A percentile compares a stretch with the other conserved stretches of the same genome.
phyloP scores from a whole-genome alignment of 192 early-diverging fungal species.

The Coemansia nantahalensis region DNA sequence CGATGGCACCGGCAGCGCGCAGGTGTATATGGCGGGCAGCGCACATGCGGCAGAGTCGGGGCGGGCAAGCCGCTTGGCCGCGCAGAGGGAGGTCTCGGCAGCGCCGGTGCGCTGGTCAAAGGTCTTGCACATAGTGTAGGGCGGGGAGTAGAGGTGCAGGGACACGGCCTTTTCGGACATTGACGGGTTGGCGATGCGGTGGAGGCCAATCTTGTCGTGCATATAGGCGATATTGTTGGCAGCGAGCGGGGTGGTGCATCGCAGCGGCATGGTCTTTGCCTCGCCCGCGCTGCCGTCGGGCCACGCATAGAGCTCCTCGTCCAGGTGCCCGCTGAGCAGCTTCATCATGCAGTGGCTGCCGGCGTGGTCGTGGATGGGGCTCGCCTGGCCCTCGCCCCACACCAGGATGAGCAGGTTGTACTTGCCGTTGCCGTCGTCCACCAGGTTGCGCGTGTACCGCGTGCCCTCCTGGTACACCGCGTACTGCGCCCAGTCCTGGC shows the following conservation, averaged over 20 bases:
- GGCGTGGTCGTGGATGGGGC: conserved; percentile 90
- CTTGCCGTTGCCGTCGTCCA: conserved; percentile 88
- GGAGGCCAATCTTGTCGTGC: conserved; percentile 87
- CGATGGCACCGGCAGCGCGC: neutral
- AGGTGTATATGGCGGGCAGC: conserved; percentile 1
- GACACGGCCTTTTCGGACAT: conserved; percentile 62
- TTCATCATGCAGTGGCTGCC: conserved; percentile 92
- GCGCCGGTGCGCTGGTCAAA: conserved; percentile 75
- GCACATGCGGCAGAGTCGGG: neutral
- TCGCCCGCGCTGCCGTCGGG: conserved; percentile 28
- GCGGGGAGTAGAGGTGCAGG: conserved; percentile 89
- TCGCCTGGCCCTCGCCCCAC: conserved; percentile 72
- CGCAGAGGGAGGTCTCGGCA: conserved; percentile 17
- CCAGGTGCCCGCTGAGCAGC: conserved; percentile 75
- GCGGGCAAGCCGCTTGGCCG: conserved; percentile 20
- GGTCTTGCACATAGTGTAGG: conserved; percentile 77
- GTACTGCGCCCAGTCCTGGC: conserved; percentile 73
- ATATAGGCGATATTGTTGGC: conserved; percentile 81
- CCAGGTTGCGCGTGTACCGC: conserved; percentile 82
- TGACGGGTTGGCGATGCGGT: conserved; percentile 73
- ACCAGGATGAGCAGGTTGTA: conserved; percentile 91
- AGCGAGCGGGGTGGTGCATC: conserved; percentile 47
- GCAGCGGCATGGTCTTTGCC: conserved; percentile 26
- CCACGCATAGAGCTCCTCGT: conserved; percentile 77
- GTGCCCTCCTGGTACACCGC: conserved; percentile 67